Evolutionary conservation across 768 basidiomycete genomes (phyloP), one percentile per base, ranked within the genome.

Genomic region (Xerocomellus amylosporus): DNA sequence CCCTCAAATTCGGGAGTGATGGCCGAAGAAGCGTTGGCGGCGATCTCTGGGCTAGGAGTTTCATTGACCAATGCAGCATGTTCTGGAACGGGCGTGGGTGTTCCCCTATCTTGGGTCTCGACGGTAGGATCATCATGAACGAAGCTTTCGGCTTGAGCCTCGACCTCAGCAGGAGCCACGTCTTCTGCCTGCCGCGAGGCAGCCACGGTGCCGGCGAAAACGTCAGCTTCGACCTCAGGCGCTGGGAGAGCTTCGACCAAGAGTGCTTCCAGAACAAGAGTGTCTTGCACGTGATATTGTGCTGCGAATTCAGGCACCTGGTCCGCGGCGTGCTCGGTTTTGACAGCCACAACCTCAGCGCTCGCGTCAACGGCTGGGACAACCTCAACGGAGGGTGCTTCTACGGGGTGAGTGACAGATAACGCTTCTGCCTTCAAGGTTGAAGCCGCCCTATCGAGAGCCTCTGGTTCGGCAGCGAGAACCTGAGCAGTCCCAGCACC

Each of bases 311-410:
- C 48, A 19, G 52, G 39, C 3, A 40, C 58, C 15, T 46, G 53
- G 24, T 49, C 58, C 55, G 53, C 49, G 46, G 53, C 14, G 9
- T 41, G 46, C 19, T 61, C 55, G 17, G 34, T 38, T 41, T 40
- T 41, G 20, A 13, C n/a, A 30, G 19, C 22, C 14, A 24, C 46
- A 19, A 31, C 22, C 41, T 50, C 41, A 36, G 39, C 36, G 28
- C 33, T 24, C 33, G 39, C 31, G 14, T 28, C 57, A 39, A n/a
- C 26, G 17, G 28, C 43, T 36, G 19, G 34, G 24, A 22, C 14
- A 13, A 37, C 46, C 45, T 41, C 48, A n/a, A 36, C 44, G 14
- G 26, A 34, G 2, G 37, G 12, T 14, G 9, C 33, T 40, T 65
- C 52, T 17, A 31, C 40, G 19, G 49, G 42, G 13, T 17, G 33